These are phyloP conservation scores for Podospora pseudoanserina DNA, from an alignment of 495 filamentous ascomycete species.

Conservation along the genomic window DNA sequence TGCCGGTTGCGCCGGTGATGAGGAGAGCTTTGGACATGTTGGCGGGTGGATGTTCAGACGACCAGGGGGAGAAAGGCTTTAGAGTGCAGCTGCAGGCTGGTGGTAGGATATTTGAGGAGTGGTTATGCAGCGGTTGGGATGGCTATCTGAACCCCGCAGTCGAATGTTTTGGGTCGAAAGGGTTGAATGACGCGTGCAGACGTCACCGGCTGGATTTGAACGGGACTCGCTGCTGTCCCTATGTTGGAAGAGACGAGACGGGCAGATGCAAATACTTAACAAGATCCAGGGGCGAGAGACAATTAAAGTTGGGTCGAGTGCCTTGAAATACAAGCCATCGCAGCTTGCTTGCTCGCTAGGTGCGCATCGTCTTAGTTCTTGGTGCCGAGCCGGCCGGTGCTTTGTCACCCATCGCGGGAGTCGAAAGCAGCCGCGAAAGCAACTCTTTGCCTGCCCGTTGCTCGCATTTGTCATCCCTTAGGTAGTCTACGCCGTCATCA, in stretches of 20 bases:
- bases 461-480: neutral
- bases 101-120: neutral
- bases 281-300: neutral
- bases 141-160: neutral
- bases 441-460: neutral
- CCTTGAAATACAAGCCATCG: neutral
- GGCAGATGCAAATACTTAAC: too few species aligned
- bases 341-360: neutral
- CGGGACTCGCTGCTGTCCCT: too few species aligned
- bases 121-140: neutral
- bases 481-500: neutral
- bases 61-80: neutral
- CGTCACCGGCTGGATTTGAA: neutral
- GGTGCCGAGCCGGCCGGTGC: neutral
- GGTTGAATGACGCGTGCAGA: neutral
- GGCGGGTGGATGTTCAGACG: neutral
- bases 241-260: neutral
- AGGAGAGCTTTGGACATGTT: conserved; percentile 48
- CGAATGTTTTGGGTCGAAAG: neutral
- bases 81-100: neutral
- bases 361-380: neutral
- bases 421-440: neutral
- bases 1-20: conserved; percentile 66
- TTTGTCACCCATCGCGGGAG: neutral
- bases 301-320: neutral